phyloP scores from a whole-genome alignment of 805 yeast genomes.

The Candida schatavii region DNA sequence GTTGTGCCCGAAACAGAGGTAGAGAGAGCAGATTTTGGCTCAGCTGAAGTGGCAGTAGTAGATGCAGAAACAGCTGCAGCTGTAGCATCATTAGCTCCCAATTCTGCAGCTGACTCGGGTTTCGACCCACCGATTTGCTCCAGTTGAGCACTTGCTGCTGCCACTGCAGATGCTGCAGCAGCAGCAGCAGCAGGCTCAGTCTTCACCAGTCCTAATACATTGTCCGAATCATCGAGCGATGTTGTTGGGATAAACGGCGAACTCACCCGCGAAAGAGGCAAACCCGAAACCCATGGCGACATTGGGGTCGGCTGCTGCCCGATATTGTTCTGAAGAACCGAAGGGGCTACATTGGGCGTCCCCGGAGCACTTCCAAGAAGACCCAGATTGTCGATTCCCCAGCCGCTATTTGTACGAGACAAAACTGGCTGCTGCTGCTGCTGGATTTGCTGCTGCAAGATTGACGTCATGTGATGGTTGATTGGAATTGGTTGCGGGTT shows the following conservation, averaged over 20 bases:
- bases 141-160: too few species aligned
- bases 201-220: too few species aligned
- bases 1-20: too few species aligned
- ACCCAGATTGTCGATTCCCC: conserved; percentile 34
- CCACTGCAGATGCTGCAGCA: too few species aligned
- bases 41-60: not conserved
- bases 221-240: conserved; percentile 7
- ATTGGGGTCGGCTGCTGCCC: conserved; percentile 34
- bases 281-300: conserved; percentile 40
- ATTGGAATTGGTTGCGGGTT: conserved; percentile 11
- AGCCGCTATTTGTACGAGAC: conserved; percentile 34
- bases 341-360: conserved; percentile 25
- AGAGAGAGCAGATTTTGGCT: too few species aligned
- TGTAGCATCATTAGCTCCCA: not conserved
- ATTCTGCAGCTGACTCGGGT: not conserved
- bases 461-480: conserved; percentile 24
- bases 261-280: conserved; percentile 32
- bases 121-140: not conserved
- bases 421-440: conserved; percentile 29
- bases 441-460: conserved; percentile 33
- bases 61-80: not conserved
- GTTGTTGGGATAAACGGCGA: conserved; percentile 38
- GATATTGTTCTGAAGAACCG: conserved; percentile 20
- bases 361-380: conserved; percentile 24
- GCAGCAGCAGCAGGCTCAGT: too few species aligned